Conservation (phyloP, 352 stramenopile species). For the Globisporangium apiculatum region DNA sequence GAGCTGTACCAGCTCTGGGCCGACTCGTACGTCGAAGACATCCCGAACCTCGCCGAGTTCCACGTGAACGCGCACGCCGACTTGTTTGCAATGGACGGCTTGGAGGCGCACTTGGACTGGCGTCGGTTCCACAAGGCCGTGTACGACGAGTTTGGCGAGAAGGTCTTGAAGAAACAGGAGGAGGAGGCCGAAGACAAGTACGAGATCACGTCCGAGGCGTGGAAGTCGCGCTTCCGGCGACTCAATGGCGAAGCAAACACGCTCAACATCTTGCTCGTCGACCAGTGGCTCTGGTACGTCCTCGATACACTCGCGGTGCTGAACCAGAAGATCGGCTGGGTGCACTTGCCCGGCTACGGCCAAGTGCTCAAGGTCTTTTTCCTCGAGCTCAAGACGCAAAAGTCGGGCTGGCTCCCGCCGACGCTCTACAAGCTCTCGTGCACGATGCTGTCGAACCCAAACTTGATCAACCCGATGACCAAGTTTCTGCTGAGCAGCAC, state of each 20-base stretch:
- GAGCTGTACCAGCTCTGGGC: conserved; percentile 86
- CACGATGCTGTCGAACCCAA: conserved; percentile 85
- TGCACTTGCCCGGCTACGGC: conserved; percentile 77
- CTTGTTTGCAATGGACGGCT: conserved; percentile 84
- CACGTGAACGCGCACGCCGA: conserved; percentile 76
- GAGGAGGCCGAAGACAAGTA: conserved; percentile 89
- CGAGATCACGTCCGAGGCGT: conserved; percentile 77
- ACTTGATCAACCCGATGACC: conserved; percentile 87
- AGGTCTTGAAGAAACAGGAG: conserved; percentile 79
- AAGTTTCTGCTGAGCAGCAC: conserved; percentile 85
- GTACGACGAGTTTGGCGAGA: conserved; percentile 83
- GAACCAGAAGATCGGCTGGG: conserved; percentile 87
- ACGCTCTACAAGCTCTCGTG: conserved; percentile 87
- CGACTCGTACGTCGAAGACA: conserved; percentile 74
- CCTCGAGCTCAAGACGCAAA: conserved; percentile 84
- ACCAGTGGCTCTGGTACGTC: conserved; percentile 89
- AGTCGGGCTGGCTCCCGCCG: conserved; percentile 79
- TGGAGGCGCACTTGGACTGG: conserved; percentile 85
- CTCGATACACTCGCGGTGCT: conserved; percentile 84
- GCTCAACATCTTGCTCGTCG: conserved; percentile 81
- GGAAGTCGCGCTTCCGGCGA: conserved; percentile 76
- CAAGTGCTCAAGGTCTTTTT: conserved; percentile 89
- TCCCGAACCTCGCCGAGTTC: conserved; percentile 77
- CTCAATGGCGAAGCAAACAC: conserved; percentile 81
- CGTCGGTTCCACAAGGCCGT: conserved; percentile 86